These are phyloP conservation scores for Litsea cubeba DNA, from an alignment of 164 flowering plant species.

Conservation along the genomic window DNA sequence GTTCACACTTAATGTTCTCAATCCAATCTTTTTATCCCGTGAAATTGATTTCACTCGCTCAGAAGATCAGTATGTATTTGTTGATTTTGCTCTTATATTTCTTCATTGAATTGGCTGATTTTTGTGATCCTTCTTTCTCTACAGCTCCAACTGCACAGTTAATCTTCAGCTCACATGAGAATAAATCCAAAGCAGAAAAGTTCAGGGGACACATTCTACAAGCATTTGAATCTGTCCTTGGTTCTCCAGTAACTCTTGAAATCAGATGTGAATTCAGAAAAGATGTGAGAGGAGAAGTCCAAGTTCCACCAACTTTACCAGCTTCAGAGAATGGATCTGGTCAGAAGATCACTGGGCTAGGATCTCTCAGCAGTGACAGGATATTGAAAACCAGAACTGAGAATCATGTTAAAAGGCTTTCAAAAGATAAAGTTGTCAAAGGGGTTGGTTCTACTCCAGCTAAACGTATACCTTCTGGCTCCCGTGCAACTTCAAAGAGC, in stretches of 20 bases:
- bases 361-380: constrained; percentile 13
- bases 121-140: constrained; percentile 10
- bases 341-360: constrained; percentile 23
- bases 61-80: not conserved
- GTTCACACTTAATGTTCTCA: not conserved
- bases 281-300: constrained; percentile 26
- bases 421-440: constrained; percentile 22
- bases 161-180: constrained; percentile 55
- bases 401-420: constrained; percentile 15
- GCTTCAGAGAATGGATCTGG: constrained; percentile 19
- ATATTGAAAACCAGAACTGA: constrained; percentile 21
- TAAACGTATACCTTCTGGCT: constrained; percentile 16
- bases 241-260: constrained; percentile 71
- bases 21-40: not conserved
- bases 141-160: constrained; percentile 90
- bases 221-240: constrained; percentile 87
- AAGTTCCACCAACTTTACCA: not conserved
- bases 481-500: constrained; percentile 29
- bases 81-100: not conserved
- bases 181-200: constrained; percentile 78
- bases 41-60: not conserved
- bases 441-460: constrained; percentile 26
- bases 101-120: not conserved
- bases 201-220: constrained; percentile 56
- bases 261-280: constrained; percentile 57